A percentile compares a stretch with the other conserved stretches of the same genome.
These are phyloP conservation scores for Bryopsis sp. DNA, from an alignment of 139 green algal species.

Conservation along the genomic window DNA sequence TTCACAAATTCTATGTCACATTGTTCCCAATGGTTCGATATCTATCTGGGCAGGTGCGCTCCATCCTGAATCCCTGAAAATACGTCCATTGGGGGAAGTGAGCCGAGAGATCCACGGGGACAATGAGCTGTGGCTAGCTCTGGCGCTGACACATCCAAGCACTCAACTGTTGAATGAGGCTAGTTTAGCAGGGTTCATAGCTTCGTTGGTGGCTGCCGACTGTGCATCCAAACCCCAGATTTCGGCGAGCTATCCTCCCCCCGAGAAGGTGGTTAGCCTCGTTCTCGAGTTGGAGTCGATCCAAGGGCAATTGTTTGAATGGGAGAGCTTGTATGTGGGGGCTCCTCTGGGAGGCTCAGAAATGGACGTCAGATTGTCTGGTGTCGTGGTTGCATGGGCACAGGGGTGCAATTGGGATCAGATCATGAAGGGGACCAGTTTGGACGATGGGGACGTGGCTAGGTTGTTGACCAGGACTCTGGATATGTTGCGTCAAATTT, in stretches of 20 bases:
- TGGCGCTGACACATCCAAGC: slow-evolving; percentile 51
- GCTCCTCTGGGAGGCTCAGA: neutral
- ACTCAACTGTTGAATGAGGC: slow-evolving; percentile 39
- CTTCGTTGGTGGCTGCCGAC: slow-evolving; percentile 47
- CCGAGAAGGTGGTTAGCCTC: neutral
- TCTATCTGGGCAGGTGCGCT: slow-evolving; percentile 28
- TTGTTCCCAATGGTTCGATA: too few relatives aligned
- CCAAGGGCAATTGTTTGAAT: neutral
- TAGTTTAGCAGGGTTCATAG: slow-evolving; percentile 51
- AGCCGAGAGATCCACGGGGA: slow-evolving; percentile 44
- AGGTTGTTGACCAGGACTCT: slow-evolving; percentile 64
- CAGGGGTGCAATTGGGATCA: slow-evolving; percentile 52
- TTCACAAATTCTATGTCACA: too few relatives aligned
- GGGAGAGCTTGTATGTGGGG: neutral
- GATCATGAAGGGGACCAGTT: slow-evolving; percentile 44
- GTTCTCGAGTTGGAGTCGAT: slow-evolving; percentile 8
- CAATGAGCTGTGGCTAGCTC: slow-evolving; percentile 86
- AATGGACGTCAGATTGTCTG: slow-evolving; percentile 24
- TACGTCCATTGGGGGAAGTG: slow-evolving; percentile 56
- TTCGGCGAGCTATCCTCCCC: neutral
- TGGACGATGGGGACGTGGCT: slow-evolving; percentile 82
- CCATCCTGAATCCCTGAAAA: slow-evolving; percentile 26
- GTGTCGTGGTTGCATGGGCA: slow-evolving; percentile 75
- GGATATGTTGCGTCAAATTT: slow-evolving; percentile 69
- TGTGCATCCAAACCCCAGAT: slow-evolving; percentile 21